Percentiles rank a stretch among this genome's conserved stretches.
Evolutionary conservation across 2,329 filamentous ascomycete genomes (phyloP).

Genomic region (Periconia sp.): DNA sequence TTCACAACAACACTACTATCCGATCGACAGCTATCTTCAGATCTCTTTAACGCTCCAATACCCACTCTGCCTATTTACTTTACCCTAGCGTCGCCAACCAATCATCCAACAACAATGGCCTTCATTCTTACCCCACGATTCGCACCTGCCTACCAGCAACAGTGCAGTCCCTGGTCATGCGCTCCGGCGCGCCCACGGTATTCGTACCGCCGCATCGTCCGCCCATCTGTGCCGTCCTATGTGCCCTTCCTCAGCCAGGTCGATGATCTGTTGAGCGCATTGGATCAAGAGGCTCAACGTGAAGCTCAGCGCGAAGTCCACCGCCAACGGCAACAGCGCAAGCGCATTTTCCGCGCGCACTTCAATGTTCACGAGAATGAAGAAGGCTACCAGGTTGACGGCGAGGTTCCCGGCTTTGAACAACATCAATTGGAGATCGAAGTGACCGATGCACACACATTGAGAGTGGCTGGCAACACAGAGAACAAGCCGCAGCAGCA

Average conservation of each 20-base stretch:
- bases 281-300: constrained; percentile 32
- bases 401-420: constrained; percentile 34
- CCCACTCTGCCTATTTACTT: constrained; percentile 5
- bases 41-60: constrained; percentile 11
- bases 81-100: constrained; percentile 1
- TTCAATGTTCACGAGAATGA: constrained; percentile 33
- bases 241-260: constrained; percentile 36
- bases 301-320: constrained; percentile 26
- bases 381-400: constrained; percentile 35
- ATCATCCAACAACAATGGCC: constrained; percentile 27
- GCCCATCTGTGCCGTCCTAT: constrained; percentile 28
- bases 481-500: constrained; percentile 17
- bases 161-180: constrained; percentile 30
- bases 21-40: constrained; percentile 20
- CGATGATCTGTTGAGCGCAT: constrained; percentile 33
- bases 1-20: constrained; percentile 10
- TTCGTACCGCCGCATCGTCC: constrained; percentile 16
- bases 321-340: constrained; percentile 32
- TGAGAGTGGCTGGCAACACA: constrained; percentile 36
- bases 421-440: constrained; percentile 41
- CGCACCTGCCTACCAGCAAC: constrained; percentile 30
- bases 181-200: constrained; percentile 23
- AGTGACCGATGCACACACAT: constrained; percentile 35
- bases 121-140: constrained; percentile 37
- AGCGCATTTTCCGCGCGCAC: constrained; percentile 30